Percentiles rank a stretch among this genome's conserved stretches.
Conservation (phyloP, 2,329 filamentous ascomycete species). For the Nemania sp. region DNA sequence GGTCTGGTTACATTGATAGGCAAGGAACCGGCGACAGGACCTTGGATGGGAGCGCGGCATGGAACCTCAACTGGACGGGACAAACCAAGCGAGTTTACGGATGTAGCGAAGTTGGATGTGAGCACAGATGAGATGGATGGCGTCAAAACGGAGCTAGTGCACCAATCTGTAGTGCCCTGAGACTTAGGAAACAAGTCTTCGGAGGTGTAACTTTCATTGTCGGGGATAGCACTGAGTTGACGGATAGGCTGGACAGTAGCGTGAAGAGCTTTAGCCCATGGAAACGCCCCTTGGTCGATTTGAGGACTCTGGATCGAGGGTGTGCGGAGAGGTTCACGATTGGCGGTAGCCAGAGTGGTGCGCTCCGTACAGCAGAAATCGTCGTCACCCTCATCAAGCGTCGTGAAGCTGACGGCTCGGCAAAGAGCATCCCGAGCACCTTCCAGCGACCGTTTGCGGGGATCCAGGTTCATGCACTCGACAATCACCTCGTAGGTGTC, state of each 20-base stretch:
- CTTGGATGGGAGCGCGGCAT: slow-evolving; percentile 54
- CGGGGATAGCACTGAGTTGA: slow-evolving; percentile 84
- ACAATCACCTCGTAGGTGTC: slow-evolving; percentile 95
- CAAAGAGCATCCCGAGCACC: slow-evolving; percentile 77
- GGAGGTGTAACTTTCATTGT: slow-evolving; percentile 75
- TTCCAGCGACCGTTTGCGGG: slow-evolving; percentile 79
- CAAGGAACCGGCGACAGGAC: slow-evolving; percentile 68
- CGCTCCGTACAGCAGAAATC: slow-evolving; percentile 89
- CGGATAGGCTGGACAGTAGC: slow-evolving; percentile 72
- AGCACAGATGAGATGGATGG: slow-evolving; percentile 83
- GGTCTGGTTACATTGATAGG: slow-evolving; percentile 81
- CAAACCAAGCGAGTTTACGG: slow-evolving; percentile 74
- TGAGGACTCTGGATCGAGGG: slow-evolving; percentile 90
- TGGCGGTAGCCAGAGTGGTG: slow-evolving; percentile 77
- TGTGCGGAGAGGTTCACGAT: slow-evolving; percentile 92
- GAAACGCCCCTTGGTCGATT: slow-evolving; percentile 81
- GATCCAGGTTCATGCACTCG: slow-evolving; percentile 89
- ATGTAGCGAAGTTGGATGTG: slow-evolving; percentile 79
- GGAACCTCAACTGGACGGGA: slow-evolving; percentile 48
- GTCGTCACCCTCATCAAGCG: slow-evolving; percentile 85
- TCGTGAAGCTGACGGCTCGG: slow-evolving; percentile 88
- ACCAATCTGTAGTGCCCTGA: slow-evolving; percentile 75
- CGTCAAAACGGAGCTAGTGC: slow-evolving; percentile 73
- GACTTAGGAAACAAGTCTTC: slow-evolving; percentile 87
- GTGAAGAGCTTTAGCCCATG: slow-evolving; percentile 90